Base-by-base conservation (phyloP, 106 monocot genomes). In the Dendrobium chrysotoxum region DNA sequence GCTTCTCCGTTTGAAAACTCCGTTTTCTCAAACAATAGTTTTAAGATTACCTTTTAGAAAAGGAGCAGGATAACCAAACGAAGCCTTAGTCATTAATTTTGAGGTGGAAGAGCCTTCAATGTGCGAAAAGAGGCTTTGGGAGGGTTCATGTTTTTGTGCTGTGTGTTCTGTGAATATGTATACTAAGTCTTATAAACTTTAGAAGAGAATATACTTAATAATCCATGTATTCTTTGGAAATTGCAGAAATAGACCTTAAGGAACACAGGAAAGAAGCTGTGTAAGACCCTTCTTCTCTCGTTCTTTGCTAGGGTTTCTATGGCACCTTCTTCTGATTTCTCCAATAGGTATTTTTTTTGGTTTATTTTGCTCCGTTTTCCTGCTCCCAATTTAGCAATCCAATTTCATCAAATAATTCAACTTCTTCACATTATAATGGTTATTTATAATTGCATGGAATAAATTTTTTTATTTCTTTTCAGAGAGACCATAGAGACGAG, bases 271-370 rank as follows among this genome's bases (percentile, higher is more conserved):
- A 30, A 35, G 8, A 70, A 30, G 28, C 74, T 41, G 38, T 18
- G 72, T 16, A 40, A 74, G 9, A 40, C 74, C 4, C 4, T 11
- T 28, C 31, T 74, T 74, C 40, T 74, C 44, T 25, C 18, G 23
- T 46, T 76, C 26, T 41, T 40, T 31, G 2, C 5, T 3, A 76
- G 7, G 23, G 46, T 2, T 76, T 76, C 46, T 13, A 79, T 81
- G 87, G 78, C 87, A 46, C 53, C 87, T 26, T 81, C 87, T 16
- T 68, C 87, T 40, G 84, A 87, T 81, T 55, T 84, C 80, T 66
- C 83, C 72, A 35, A 47, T 71, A 80, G 75, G 87, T 87, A 84
- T 39, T 18, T 28, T 77, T 30, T 31, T 39, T 40, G 39, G 2
- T 30, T 10, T 39, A 12, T 28, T 78, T 38, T 39, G 38, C 41